phyloP scores from a whole-genome alignment of 2,329 filamentous ascomycete genomes.

The Exophiala sp. region DNA sequence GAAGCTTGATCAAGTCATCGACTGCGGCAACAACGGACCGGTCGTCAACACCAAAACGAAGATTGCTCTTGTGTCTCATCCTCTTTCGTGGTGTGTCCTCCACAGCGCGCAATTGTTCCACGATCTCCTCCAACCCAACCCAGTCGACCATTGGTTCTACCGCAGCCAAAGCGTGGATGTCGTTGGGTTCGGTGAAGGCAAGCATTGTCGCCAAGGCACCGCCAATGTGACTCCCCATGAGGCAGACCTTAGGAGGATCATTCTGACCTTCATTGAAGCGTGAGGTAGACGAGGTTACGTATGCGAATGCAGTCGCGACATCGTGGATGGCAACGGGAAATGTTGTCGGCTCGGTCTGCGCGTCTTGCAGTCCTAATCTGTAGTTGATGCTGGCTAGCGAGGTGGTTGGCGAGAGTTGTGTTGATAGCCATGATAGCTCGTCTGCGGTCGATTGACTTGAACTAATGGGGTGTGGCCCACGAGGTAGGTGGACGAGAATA shows the following conservation, averaged over 20 bases:
- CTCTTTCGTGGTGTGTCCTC: constrained; percentile 15
- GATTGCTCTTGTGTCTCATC: constrained; percentile 24
- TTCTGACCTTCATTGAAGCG: constrained; percentile 11
- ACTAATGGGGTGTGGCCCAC: constrained; percentile 32
- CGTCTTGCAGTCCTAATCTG: constrained; percentile 31
- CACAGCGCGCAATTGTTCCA: constrained; percentile 4
- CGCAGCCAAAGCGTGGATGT: constrained; percentile 34
- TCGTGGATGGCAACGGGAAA: constrained; percentile 32
- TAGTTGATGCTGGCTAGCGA: constrained; percentile 42
- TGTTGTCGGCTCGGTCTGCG: background rate
- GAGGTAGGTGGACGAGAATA: constrained; percentile 38
- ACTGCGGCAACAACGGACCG: constrained; percentile 12
- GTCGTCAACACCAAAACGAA: constrained; percentile 1
- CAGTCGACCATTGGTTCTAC: constrained; percentile 34
- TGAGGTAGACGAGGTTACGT: constrained; percentile 21
- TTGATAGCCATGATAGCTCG: constrained; percentile 25
- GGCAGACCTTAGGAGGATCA: constrained; percentile 23
- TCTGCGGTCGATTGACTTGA: background rate
- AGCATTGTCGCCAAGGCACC: constrained; percentile 44
- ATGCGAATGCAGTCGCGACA: constrained; percentile 26
- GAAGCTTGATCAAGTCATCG: constrained; percentile 32
- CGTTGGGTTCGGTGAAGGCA: constrained; percentile 38
- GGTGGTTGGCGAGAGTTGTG: constrained; percentile 32
- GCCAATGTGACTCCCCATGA: constrained; percentile 36
- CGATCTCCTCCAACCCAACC: constrained; percentile 36